A percentile compares a stretch with the other conserved stretches of the same genome.
Evolutionary conservation across 2,329 filamentous ascomycete species (phyloP).

Genomic region (Zasmidium angulare): DNA sequence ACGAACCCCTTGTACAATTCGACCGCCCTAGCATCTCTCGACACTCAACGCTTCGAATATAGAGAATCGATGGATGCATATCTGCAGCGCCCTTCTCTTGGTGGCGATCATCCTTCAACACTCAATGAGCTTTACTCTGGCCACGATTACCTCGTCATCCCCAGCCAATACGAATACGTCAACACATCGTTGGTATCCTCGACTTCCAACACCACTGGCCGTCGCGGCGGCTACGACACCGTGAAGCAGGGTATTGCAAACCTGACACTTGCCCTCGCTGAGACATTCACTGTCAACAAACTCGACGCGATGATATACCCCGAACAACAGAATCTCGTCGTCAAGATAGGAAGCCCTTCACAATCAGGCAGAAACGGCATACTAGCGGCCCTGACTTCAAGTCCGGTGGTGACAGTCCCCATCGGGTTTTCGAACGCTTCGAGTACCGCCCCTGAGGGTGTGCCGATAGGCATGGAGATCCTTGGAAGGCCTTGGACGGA

Average conservation of each 20-base stretch:
- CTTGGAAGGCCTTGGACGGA: conserved; percentile 59
- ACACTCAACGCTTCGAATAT: conserved; percentile 64
- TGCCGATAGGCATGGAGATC: conserved; percentile 66
- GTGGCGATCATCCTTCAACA: conserved; percentile 45
- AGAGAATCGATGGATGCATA: conserved; percentile 57
- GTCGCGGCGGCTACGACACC: conserved; percentile 41
- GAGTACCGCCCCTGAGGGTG: conserved; percentile 53
- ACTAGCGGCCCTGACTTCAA: conserved; percentile 54
- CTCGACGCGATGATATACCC: conserved; percentile 64
- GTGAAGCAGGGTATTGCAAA: conserved; percentile 51
- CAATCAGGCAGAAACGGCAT: conserved; percentile 63
- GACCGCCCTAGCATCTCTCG: conserved; percentile 46
- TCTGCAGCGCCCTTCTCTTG: conserved; percentile 47
- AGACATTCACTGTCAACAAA: conserved; percentile 49
- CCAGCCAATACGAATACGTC: conserved; percentile 58
- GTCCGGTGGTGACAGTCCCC: conserved; percentile 55
- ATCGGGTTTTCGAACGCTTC: conserved; percentile 53
- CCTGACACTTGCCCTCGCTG: conserved; percentile 52
- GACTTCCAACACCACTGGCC: conserved; percentile 41
- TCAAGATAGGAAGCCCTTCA: conserved; percentile 55
- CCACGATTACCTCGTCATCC: conserved; percentile 60
- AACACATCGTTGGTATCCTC: conserved; percentile 53
- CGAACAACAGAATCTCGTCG: conserved; percentile 63
- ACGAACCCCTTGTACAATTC: conserved; percentile 53
- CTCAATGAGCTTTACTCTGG: conserved; percentile 52